Conservation (phyloP, 2,329 filamentous ascomycete genomes). For the Nemania diffusa region DNA sequence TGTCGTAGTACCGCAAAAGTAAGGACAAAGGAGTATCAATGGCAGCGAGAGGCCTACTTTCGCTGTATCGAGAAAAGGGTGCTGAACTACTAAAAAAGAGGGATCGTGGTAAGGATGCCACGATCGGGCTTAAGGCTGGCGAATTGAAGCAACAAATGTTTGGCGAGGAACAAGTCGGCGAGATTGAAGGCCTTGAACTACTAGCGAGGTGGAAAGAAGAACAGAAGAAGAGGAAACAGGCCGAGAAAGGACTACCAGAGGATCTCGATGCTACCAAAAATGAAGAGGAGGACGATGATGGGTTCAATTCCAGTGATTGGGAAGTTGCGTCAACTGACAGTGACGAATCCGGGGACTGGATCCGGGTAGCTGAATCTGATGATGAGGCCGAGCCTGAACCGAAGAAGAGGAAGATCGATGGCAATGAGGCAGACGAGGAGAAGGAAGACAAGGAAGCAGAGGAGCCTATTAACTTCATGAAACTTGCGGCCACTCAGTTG, state of each 20-base stretch:
- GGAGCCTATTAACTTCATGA: conserved; percentile 65
- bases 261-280: conserved; percentile 69
- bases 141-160: conserved; percentile 81
- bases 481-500: conserved; percentile 90
- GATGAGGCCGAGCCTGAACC: conserved; percentile 77
- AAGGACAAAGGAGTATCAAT: conserved; percentile 99
- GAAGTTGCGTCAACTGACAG: conserved; percentile 70
- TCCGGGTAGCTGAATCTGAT: conserved; percentile 86
- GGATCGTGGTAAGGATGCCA: conserved; percentile 90
- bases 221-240: conserved; percentile 77
- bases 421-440: conserved; percentile 50
- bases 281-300: conserved; percentile 68
- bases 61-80: conserved; percentile 89
- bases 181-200: conserved; percentile 91
- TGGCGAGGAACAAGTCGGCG: conserved; percentile 81
- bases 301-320: conserved; percentile 67
- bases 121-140: conserved; percentile 81
- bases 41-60: conserved; percentile 92
- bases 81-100: conserved; percentile 89
- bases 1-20: conserved; percentile 87
- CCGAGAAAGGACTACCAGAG: conserved; percentile 74
- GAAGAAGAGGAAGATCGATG: conserved; percentile 70
- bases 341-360: conserved; percentile 87
- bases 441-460: conserved; percentile 57
- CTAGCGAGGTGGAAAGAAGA: conserved; percentile 95